These are phyloP conservation scores for Nicotiana sylvestris DNA, from an alignment of 257 asterid genomes.

Conservation along the genomic window DNA sequence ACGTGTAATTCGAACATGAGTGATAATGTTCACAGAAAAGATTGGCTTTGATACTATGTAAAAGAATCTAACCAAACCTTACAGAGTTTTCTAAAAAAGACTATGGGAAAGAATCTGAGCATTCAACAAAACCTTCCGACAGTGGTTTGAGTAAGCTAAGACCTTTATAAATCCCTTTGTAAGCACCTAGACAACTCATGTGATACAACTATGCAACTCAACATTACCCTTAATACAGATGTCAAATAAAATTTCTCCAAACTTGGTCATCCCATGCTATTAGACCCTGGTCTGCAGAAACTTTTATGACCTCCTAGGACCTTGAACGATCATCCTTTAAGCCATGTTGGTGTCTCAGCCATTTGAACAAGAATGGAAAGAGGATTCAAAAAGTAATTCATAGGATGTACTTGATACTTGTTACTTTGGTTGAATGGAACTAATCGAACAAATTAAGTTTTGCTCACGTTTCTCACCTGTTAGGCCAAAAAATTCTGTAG, in stretches of 20 bases:
- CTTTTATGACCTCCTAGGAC: neutral
- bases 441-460: neutral
- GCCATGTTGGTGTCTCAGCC: neutral
- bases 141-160: neutral
- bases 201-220: neutral
- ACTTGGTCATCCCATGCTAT: neutral
- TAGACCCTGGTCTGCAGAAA: neutral
- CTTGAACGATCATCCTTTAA: neutral
- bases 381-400: neutral
- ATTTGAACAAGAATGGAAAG: neutral
- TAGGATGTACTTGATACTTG: neutral
- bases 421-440: neutral
- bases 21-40: neutral
- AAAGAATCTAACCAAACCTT: neutral
- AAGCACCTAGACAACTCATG: neutral
- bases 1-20: neutral
- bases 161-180: neutral
- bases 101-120: neutral
- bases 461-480: conserved; percentile 5
- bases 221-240: neutral
- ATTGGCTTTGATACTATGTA: neutral
- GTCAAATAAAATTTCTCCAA: neutral
- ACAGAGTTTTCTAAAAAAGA: no score
- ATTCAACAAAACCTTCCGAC: neutral
- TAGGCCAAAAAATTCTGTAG: conserved; percentile 3